Conservation (phyloP, 1,284 basidiomycete species). For the Apiotrichum akiyoshidainum region DNA sequence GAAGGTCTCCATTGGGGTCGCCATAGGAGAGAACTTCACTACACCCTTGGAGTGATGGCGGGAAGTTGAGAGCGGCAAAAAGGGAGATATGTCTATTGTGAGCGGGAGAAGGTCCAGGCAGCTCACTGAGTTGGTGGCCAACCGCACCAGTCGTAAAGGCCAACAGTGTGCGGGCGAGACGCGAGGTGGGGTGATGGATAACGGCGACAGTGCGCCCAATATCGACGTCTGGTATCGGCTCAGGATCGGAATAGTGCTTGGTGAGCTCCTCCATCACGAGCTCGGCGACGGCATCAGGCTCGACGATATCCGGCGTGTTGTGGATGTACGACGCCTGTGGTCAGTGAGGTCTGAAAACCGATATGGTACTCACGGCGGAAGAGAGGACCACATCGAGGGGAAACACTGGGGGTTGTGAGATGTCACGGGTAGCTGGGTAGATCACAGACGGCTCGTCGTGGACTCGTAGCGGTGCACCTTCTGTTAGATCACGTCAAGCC, state of each 20-base stretch:
- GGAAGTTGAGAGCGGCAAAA: conserved; percentile 20
- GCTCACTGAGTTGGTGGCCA: conserved; percentile 34
- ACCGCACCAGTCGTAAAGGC: conserved; percentile 33
- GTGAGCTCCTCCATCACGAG: conserved; percentile 18
- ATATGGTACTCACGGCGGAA: conserved; percentile 18
- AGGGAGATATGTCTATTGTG: conserved; percentile 29
- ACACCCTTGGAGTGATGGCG: conserved; percentile 1
- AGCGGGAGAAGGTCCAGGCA: not conserved
- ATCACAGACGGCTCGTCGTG: not conserved
- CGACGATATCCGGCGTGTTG: conserved; percentile 9
- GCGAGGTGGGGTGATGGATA: conserved; percentile 18
- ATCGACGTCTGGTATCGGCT: too few species aligned
- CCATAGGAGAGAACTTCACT: conserved; percentile 19
- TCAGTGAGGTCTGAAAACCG: not conserved
- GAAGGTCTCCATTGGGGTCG: conserved; percentile 9
- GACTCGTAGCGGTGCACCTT: not conserved
- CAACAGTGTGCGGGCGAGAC: conserved; percentile 19
- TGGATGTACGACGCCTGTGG: conserved; percentile 8
- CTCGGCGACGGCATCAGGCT: conserved; percentile 5
- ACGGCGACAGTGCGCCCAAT: conserved; percentile 17
- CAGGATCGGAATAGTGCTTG: conserved; percentile 3
- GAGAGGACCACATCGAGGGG: conserved; percentile 14
- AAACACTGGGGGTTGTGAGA: not conserved
- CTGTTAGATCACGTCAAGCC: too few species aligned
- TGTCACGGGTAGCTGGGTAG: not conserved